Evolutionary conservation across 352 stramenopile species (phyloP).

Genomic region (Thraustotheca clavata): DNA sequence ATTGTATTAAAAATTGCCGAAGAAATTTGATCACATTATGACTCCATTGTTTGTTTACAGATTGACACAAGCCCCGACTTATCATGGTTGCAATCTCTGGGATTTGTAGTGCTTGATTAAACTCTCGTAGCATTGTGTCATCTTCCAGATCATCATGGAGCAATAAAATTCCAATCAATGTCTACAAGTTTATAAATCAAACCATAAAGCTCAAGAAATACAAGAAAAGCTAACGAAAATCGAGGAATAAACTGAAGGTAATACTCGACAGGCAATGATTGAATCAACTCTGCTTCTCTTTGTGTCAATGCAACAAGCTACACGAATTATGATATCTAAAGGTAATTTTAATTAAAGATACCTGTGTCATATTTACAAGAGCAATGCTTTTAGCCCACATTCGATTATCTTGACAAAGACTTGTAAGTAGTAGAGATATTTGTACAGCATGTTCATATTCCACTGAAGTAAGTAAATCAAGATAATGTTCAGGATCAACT

Average conservation of each 20-base stretch:
- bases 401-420: conserved; percentile 38
- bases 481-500: background rate
- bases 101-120: conserved; percentile 64
- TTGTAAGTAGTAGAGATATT: conserved; percentile 50
- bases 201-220: conserved; percentile 21
- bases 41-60: conserved; percentile 54
- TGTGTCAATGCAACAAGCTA: conserved; percentile 12
- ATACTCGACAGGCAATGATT: conserved; percentile 27
- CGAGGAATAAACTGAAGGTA: conserved; percentile 49
- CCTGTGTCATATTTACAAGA: conserved; percentile 66
- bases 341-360: conserved; percentile 12
- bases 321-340: background rate
- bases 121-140: conserved; percentile 45
- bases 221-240: conserved; percentile 62
- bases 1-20: conserved; percentile 36
- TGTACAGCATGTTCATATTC: conserved; percentile 60
- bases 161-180: conserved; percentile 44
- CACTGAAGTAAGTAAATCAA: background rate
- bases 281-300: background rate
- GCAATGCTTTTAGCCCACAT: conserved; percentile 45
- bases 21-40: conserved; percentile 55
- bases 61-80: conserved; percentile 48
- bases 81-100: conserved; percentile 57
- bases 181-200: conserved; percentile 26
- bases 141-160: conserved; percentile 42